Evolutionary conservation across 257 asterid species (phyloP).

Genomic region (Apocynum venetum): DNA sequence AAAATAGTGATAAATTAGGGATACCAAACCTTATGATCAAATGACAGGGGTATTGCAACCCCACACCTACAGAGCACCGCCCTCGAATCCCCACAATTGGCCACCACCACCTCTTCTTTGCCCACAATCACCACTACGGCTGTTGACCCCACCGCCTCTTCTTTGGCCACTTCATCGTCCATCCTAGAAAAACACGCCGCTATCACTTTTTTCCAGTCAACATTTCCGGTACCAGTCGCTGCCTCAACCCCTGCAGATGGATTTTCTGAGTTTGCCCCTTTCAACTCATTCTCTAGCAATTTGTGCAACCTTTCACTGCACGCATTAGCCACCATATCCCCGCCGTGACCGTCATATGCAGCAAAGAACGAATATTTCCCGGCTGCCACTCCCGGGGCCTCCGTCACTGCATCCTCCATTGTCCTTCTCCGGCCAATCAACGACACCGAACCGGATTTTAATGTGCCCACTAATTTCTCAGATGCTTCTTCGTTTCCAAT

Average conservation of each 20-base stretch:
- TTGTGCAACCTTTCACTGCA: conserved; percentile 45
- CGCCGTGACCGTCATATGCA: conserved; percentile 55
- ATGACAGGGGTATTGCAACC: conserved; percentile 33
- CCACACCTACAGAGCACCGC: conserved; percentile 55
- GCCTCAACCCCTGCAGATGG: background rate
- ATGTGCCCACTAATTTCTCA: background rate
- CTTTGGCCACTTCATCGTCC: conserved; percentile 36
- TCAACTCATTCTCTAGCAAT: conserved; percentile 28
- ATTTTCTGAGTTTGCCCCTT: background rate
- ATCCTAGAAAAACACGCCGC: conserved; percentile 30
- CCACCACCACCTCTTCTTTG: conserved; percentile 48
- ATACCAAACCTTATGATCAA: conserved; percentile 45
- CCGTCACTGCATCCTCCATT: conserved; percentile 52
- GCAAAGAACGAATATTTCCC: conserved; percentile 47
- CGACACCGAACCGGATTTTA: conserved; percentile 37
- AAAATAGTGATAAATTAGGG: background rate
- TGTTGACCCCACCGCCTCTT: conserved; percentile 37
- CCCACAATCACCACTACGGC: conserved; percentile 54
- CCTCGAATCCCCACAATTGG: conserved; percentile 68
- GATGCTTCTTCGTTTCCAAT: background rate
- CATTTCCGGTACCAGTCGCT: background rate
- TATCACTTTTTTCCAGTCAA: conserved; percentile 48
- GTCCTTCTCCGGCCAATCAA: conserved; percentile 56
- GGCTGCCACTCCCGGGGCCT: conserved; percentile 16
- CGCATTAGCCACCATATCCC: conserved; percentile 34